Conservation (phyloP, 345 rosid species). For the Clausena lansium region DNA sequence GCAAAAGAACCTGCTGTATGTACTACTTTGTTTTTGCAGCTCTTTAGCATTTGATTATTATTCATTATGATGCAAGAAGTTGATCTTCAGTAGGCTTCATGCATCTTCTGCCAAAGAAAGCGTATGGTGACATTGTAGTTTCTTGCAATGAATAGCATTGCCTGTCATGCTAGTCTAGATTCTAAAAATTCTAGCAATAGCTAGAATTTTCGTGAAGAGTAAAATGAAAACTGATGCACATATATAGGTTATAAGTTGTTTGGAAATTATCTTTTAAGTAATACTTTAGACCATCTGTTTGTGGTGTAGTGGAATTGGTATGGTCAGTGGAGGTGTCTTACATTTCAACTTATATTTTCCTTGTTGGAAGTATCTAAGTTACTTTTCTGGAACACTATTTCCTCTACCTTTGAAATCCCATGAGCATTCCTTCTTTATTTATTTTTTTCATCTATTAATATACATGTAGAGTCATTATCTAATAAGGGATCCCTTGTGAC, state of each 20-base stretch:
- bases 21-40: too few relatives aligned
- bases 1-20: slow-evolving; percentile 81
- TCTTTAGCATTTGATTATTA: too few relatives aligned
- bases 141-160: background rate
- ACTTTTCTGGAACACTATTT: too few relatives aligned
- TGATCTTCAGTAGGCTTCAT: background rate
- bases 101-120: background rate
- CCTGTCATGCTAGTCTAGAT: background rate
- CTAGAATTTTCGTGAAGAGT: background rate
- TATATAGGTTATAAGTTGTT: background rate
- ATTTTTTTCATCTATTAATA: too few relatives aligned
- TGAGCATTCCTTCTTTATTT: too few relatives aligned
- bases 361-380: too few relatives aligned
- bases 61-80: slow-evolving; percentile 5
- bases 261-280: background rate
- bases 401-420: too few relatives aligned
- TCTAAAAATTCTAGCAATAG: background rate
- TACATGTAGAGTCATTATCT: too few relatives aligned
- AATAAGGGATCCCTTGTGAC: too few relatives aligned
- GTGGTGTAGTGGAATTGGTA: background rate
- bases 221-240: background rate
- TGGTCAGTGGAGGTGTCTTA: background rate
- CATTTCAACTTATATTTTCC: too few relatives aligned
- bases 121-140: background rate
- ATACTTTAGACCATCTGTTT: background rate